Base-by-base conservation (phyloP, 1,284 basidiomycete genomes). In the Rhodotorula glutinis region DNA sequence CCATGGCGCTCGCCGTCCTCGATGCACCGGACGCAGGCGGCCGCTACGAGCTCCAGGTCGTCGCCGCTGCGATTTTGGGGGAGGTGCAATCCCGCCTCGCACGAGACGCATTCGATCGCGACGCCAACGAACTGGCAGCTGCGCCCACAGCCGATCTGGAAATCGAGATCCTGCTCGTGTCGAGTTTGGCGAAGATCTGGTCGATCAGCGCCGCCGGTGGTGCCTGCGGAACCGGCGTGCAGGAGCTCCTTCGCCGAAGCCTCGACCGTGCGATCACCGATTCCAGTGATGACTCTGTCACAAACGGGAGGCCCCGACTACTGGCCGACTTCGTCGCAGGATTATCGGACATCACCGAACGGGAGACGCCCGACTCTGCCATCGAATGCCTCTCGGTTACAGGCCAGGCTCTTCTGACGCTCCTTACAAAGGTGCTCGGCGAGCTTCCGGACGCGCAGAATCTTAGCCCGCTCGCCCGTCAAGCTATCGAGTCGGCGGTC, bases 91-190 rank as follows among this genome's bases (percentile, higher is more conserved):
- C 52, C 19, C 41, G 60, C 27, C 0, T 52, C 1, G 3, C 21
- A 14, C 13, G n/a, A 3, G 25, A 11, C 5, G 29, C 7, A 2
- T 21, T 1, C 13, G 33, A 51, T 2, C 53, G 64, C 59, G 65
- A 66, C 46, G 41, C 58, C n/a, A 59, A 70, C 14, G 53, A 46
- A 9, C 25, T 27, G 4, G 33, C 40, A 17, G 25, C 11, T 23
- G 27, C 8, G 47, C 16, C 7, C 38, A 16, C 8, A 19, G n/a
- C 25, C 9, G 4, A 16, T 9, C 13, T 33, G 16, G 19, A 33
- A 4, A 33, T 61, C 23, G 67, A 66, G 19, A 17, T 21, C 13
- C 8, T 29, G 25, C 44, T 67, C 21, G 29, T 62, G 16, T n/a
- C 38, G 9, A n/a, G 40, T n/a, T 21, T 67, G 2, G 59, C 53